These are phyloP conservation scores for Puccinia triticina DNA, from an alignment of 1,284 basidiomycete genomes.

Conservation along the genomic window DNA sequence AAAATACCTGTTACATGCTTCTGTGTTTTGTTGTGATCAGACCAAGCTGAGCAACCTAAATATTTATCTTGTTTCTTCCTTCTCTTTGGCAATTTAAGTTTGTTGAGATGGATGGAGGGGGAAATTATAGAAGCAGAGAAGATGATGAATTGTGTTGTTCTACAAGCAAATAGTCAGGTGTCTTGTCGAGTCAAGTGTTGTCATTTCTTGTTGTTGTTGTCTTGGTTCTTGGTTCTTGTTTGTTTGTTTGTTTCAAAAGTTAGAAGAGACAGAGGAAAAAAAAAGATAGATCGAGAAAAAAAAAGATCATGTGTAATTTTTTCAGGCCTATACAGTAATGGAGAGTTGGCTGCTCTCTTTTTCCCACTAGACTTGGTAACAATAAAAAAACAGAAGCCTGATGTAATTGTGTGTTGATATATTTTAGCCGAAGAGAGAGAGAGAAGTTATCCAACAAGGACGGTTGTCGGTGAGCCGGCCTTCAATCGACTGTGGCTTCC, in stretches of 20 bases:
- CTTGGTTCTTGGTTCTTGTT: neutral
- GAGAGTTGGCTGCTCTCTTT: neutral
- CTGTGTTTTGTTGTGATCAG: too few species aligned
- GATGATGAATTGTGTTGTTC: neutral
- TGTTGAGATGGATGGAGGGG: too few species aligned
- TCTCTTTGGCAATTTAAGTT: too few species aligned
- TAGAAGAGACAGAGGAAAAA: neutral
- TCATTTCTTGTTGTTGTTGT: neutral
- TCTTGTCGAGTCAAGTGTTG: neutral
- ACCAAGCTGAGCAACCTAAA: too few species aligned
- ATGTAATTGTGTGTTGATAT: neutral
- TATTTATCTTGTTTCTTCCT: too few species aligned
- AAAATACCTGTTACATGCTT: too few species aligned
- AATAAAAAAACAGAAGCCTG: neutral
- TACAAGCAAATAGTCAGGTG: neutral
- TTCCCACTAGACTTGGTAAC: neutral
- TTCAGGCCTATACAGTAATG: neutral
- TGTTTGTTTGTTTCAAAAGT: neutral
- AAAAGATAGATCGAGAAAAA: neutral
- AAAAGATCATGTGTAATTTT: neutral
- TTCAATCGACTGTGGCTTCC: slow-evolving; percentile 31
- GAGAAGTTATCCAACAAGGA: slow-evolving; percentile 9
- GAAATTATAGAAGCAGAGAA: neutral
- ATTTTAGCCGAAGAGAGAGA: neutral
- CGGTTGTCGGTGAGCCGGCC: slow-evolving; percentile 6